Conservation (phyloP, 2,329 filamentous ascomycete genomes). For the Rhynchosporium agropyri region DNA sequence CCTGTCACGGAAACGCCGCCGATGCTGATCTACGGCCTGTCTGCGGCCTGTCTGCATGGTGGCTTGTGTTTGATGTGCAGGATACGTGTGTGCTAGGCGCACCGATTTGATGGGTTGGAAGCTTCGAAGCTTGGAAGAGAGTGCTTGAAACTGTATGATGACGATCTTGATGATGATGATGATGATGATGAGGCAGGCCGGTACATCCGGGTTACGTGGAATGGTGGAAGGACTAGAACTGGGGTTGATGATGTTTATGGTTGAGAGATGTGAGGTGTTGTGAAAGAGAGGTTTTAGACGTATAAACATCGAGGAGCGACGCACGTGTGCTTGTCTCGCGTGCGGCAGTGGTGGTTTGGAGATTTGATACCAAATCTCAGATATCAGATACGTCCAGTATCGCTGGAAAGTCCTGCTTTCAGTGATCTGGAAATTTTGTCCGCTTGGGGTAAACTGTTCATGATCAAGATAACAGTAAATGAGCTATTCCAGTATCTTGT, state of each 20-base stretch:
- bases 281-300: constrained; percentile 2
- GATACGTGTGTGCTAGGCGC: too few species aligned
- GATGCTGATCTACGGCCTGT: not conserved
- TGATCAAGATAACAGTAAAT: too few species aligned
- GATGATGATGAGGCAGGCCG: not conserved
- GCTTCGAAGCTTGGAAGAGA: not conserved
- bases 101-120: not conserved
- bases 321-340: constrained; percentile 1
- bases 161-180: not conserved
- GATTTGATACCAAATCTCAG: too few species aligned
- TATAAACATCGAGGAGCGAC: constrained; percentile 4
- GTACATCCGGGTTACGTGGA: not conserved
- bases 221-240: not conserved
- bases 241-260: not conserved
- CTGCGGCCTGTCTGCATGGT: too few species aligned
- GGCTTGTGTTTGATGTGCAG: too few species aligned
- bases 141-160: not conserved
- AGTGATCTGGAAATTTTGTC: too few species aligned
- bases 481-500: too few species aligned
- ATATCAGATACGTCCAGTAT: too few species aligned
- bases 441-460: too few species aligned
- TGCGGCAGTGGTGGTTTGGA: too few species aligned
- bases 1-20: constrained; percentile 3
- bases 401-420: too few species aligned
- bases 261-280: too few species aligned